Evolutionary conservation across 2,329 filamentous ascomycete species (phyloP).

Genomic region (Hypoxylon sp.): DNA sequence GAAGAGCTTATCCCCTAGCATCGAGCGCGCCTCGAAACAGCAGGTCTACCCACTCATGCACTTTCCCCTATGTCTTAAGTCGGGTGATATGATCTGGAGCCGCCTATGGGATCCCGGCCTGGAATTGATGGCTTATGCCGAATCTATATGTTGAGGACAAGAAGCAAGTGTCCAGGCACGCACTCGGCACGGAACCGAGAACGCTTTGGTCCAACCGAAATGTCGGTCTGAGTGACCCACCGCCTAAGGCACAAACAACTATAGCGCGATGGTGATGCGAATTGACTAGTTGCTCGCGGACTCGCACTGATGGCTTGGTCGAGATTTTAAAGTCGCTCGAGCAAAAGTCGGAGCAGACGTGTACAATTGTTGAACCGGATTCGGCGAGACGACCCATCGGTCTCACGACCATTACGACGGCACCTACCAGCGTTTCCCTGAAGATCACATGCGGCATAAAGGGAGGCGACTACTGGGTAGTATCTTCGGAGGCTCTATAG

Average conservation of each 20-base stretch:
- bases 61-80: conserved; percentile 34
- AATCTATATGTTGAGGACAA: conserved; percentile 30
- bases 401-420: conserved; percentile 32
- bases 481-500: conserved; percentile 30
- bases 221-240: conserved; percentile 44
- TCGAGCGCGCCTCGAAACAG: conserved; percentile 32
- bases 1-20: conserved; percentile 20
- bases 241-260: conserved; percentile 28
- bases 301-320: conserved; percentile 29
- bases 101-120: conserved; percentile 26
- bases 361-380: conserved; percentile 29
- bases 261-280: conserved; percentile 38
- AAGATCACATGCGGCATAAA: conserved; percentile 38
- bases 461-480: conserved; percentile 18
- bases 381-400: conserved; percentile 35
- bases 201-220: conserved; percentile 36
- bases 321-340: conserved; percentile 17
- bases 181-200: conserved; percentile 40
- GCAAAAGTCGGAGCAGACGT: conserved; percentile 28
- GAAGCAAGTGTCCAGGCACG: conserved; percentile 23
- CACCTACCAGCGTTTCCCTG: conserved; percentile 24
- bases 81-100: conserved; percentile 34
- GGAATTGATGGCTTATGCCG: conserved; percentile 35
- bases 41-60: conserved; percentile 31
- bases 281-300: conserved; percentile 28